These are phyloP conservation scores for Saccharomycopsis capsularis DNA, from an alignment of 805 yeast species.

Conservation along the genomic window DNA sequence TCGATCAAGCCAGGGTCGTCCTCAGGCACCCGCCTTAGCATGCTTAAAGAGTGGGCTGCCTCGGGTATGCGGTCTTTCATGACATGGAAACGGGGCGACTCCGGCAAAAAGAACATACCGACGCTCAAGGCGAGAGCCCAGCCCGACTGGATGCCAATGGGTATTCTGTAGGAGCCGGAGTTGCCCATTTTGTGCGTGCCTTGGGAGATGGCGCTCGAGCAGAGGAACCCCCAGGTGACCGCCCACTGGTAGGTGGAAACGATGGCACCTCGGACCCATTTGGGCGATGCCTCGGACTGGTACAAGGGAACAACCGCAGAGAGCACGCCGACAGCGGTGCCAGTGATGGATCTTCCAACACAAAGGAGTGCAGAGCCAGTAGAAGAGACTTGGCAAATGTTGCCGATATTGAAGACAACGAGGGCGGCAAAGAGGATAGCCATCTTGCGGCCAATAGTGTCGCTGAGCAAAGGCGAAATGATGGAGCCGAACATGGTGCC, in stretches of 20 bases:
- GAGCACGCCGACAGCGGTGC: conserved; percentile 67
- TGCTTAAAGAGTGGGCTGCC: conserved; percentile 61
- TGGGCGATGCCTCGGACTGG: conserved; percentile 80
- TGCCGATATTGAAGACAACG: conserved; percentile 64
- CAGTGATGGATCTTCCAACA: conserved; percentile 67
- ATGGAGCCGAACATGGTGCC: conserved; percentile 74
- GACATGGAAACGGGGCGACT: conserved; percentile 79
- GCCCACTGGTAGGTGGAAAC: conserved; percentile 86
- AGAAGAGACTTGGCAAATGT: conserved; percentile 58
- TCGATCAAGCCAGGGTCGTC: conserved; percentile 61
- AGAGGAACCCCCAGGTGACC: conserved; percentile 76
- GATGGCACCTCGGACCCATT: conserved; percentile 73
- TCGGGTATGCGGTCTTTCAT: conserved; percentile 59
- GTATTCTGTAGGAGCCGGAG: conserved; percentile 62
- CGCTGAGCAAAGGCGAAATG: conserved; percentile 55
- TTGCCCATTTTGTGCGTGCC: conserved; percentile 53
- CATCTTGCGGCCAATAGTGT: conserved; percentile 62
- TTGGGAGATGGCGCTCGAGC: conserved; percentile 73
- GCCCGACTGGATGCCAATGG: conserved; percentile 67
- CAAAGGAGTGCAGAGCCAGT: conserved; percentile 45
- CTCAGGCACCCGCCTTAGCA: conserved; percentile 60
- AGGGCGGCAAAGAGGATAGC: conserved; percentile 57
- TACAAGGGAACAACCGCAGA: conserved; percentile 78
- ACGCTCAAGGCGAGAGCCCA: conserved; percentile 58
- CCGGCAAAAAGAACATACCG: conserved; percentile 77